A percentile compares a stretch with the other conserved stretches of the same genome.
Conservation (phyloP, 73 alveolate genomes). For the Paraurostyla sp. region DNA sequence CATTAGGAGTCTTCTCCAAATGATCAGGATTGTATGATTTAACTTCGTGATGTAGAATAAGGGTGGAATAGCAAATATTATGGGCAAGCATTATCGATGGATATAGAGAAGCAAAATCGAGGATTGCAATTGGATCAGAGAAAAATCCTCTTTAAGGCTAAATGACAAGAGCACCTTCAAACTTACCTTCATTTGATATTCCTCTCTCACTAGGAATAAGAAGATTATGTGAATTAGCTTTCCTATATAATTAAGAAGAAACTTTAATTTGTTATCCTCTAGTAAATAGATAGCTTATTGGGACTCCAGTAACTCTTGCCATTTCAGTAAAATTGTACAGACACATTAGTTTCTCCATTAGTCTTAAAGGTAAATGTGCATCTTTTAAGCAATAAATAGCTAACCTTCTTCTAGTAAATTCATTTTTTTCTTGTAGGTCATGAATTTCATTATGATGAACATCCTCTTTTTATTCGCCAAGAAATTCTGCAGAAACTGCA, state of each 20-base stretch:
- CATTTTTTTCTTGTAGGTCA: slow-evolving; percentile 71
- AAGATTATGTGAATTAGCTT: slow-evolving; percentile 81
- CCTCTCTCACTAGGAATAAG: slow-evolving; percentile 85
- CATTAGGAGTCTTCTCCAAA: slow-evolving; percentile 88
- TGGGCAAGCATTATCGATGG: slow-evolving; percentile 99
- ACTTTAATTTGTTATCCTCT: slow-evolving; percentile 93
- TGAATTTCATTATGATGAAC: slow-evolving; percentile 91
- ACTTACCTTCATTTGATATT: slow-evolving; percentile 89
- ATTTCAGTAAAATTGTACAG: slow-evolving; percentile 96
- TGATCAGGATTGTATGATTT: slow-evolving; percentile 76
- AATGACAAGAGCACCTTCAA: slow-evolving; percentile 99
- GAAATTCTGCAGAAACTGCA: slow-evolving; percentile 97
- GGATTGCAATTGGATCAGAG: slow-evolving; percentile 97
- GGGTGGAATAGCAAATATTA: slow-evolving; percentile 98
- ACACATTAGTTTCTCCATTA: slow-evolving; percentile 96
- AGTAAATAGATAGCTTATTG: slow-evolving; percentile 84
- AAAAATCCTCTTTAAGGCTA: slow-evolving; percentile 96
- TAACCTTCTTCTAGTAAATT: slow-evolving; percentile 94
- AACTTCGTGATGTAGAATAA: slow-evolving; percentile 69
- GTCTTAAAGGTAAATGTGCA: slow-evolving; percentile 94
- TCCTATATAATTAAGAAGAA: slow-evolving; percentile 83
- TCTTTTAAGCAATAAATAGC: slow-evolving; percentile 99
- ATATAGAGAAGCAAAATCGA: slow-evolving; percentile 99
- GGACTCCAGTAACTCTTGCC: slow-evolving; percentile 99
- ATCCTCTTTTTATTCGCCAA: slow-evolving; percentile 99